Percentiles rank a stretch among this genome's conserved stretches.
Evolutionary conservation across 2,329 filamentous ascomycete species (phyloP).

Genomic region (Fusarium foetens): DNA sequence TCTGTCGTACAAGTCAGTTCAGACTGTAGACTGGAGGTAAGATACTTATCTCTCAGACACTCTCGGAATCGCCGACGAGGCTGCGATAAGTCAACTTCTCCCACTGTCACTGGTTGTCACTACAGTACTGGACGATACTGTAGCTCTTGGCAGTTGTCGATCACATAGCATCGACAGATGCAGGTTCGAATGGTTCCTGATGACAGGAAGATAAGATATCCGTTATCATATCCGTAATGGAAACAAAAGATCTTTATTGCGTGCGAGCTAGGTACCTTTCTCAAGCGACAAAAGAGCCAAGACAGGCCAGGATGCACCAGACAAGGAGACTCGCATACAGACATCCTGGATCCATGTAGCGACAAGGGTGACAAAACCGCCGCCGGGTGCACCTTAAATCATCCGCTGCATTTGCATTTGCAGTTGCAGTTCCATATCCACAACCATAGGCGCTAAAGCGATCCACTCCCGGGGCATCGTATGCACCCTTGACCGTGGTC

Average conservation of each 20-base stretch:
- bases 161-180: conserved; percentile 24
- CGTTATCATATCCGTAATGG: conserved; percentile 40
- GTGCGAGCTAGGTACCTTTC: conserved; percentile 31
- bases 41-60: conserved; percentile 9
- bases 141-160: conserved; percentile 16
- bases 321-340: conserved; percentile 23
- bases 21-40: not conserved
- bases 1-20: conserved; percentile 10
- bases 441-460: conserved; percentile 40
- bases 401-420: conserved; percentile 39
- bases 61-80: conserved; percentile 38
- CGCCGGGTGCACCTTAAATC: conserved; percentile 46
- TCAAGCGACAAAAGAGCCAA: conserved; percentile 35
- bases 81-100: conserved; percentile 23
- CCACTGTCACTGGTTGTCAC: not conserved
- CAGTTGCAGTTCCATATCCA: not conserved
- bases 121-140: not conserved
- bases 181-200: conserved; percentile 29
- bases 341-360: conserved; percentile 4
- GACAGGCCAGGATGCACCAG: conserved; percentile 14
- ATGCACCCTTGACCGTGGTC: conserved; percentile 20
- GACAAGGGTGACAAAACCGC: conserved; percentile 38
- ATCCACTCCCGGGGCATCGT: conserved; percentile 43
- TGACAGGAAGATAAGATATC: conserved; percentile 39
- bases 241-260: conserved; percentile 41